A percentile compares a stretch with the other conserved stretches of the same genome.
phyloP scores from a whole-genome alignment of 768 basidiomycete genomes.

The Leccinum disarticulatum region DNA sequence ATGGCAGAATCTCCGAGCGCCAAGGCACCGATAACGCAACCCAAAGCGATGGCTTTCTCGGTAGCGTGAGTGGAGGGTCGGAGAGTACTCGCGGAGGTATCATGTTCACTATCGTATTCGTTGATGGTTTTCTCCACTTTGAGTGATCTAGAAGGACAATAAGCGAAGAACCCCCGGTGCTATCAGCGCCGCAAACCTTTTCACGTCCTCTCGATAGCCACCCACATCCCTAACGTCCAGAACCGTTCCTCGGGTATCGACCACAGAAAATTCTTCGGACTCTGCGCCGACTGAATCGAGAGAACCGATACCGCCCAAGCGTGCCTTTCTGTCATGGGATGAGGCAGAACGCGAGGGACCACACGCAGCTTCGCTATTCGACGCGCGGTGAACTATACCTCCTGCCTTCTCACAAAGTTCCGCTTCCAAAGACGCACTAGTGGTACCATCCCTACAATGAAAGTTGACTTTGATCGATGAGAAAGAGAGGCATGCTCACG shows the following conservation, averaged over 20 bases:
- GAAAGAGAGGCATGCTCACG: neutral
- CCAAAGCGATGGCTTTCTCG: neutral
- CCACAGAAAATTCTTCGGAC: neutral
- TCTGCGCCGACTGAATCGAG: neutral
- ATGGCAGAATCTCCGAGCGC: neutral
- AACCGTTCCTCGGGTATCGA: neutral
- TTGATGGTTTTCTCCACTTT: neutral
- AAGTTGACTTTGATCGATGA: neutral
- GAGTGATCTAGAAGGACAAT: neutral
- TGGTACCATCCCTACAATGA: neutral
- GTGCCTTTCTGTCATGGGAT: neutral
- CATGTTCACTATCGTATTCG: neutral
- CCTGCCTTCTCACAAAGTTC: neutral
- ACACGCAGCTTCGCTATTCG: neutral
- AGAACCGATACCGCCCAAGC: neutral
- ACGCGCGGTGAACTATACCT: neutral
- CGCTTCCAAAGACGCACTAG: neutral
- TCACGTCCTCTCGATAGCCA: neutral
- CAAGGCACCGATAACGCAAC: neutral
- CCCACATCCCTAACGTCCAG: neutral
- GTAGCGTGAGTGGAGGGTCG: neutral
- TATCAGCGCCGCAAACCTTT: neutral
- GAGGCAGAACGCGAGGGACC: neutral
- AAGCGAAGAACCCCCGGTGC: neutral
- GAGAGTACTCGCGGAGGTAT: neutral